Evolutionary conservation across 352 stramenopile species (phyloP).

Genomic region (Phytopythium helicoides): DNA sequence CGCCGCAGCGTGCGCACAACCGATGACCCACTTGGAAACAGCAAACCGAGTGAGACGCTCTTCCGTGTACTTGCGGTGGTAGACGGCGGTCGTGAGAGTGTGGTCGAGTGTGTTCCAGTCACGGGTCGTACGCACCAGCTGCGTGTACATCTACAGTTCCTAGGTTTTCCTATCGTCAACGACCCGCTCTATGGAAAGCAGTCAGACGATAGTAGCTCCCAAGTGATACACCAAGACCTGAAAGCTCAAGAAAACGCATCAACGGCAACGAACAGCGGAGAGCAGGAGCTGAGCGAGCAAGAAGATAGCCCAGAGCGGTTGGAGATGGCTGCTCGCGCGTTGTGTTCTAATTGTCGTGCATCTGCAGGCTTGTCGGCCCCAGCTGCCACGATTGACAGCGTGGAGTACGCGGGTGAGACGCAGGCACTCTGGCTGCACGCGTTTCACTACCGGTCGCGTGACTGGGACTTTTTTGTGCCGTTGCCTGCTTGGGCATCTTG

Average conservation of each 20-base stretch:
- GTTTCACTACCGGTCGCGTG: constrained; percentile 37
- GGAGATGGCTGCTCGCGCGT: neutral
- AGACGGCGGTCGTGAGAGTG: constrained; percentile 31
- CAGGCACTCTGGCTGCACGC: constrained; percentile 49
- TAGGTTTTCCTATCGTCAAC: constrained; percentile 91
- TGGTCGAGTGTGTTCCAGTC: constrained; percentile 88
- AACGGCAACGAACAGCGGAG: too few relatives aligned
- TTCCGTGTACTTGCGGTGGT: constrained; percentile 17
- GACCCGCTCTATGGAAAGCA: constrained; percentile 85
- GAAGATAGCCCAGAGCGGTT: neutral
- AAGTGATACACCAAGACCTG: too few relatives aligned
- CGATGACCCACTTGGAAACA: constrained; percentile 2
- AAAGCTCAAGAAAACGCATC: too few relatives aligned
- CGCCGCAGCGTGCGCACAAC: constrained; percentile 11
- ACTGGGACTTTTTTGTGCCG: constrained; percentile 39
- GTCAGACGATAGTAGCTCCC: neutral
- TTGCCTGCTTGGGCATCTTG: constrained; percentile 31
- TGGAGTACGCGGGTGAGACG: constrained; percentile 10
- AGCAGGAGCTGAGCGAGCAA: neutral
- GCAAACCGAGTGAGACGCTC: constrained; percentile 42
- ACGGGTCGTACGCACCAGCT: constrained; percentile 96
- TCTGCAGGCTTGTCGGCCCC: constrained; percentile 2
- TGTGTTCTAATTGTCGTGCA: constrained; percentile 1
- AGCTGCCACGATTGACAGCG: neutral
- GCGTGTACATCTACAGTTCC: constrained; percentile 90